Evolutionary conservation across 306 rosid species (phyloP), one percentile per base, ranked within the genome.

Genomic region (Gastrolobium bilobum): DNA sequence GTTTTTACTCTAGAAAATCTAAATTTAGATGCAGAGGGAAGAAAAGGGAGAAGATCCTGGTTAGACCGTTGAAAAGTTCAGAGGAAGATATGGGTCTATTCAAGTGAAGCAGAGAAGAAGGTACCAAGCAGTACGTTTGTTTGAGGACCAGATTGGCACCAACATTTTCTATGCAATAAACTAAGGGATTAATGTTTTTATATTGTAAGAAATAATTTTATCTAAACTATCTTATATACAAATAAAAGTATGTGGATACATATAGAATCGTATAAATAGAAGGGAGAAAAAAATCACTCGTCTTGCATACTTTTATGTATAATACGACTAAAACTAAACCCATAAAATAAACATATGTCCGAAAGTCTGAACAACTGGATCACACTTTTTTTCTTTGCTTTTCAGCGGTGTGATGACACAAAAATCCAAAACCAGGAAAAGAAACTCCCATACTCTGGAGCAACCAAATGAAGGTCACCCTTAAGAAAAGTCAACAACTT

Each of bases 61-160:
- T 67, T 54, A 43, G 63, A 63, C 70, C 62, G 43, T 63, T 77
- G 69, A 70, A 63, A 54, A 9, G 48, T 76, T 61, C 46, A 50
- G 61, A 43, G 77, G 40, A 29, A 63, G 58, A 11, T 40, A 46
- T 15, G 46, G 59, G 39, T 59, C 51, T 39, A 40, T 64, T 38
- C 20, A 66, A 20, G 11, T 3, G 64, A 31, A 39, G 26, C 13
- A 7, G 6, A 7, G 65, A 46, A 30, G 37, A 66, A 44, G 20
- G 39, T 44, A 39, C 40, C 30, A 20, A 4, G 4, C 9, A 40
- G 40, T 38, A 52, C 59, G n/a, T n/a, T n/a, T n/a, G 37, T 52
- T 48, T 53, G 48, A 51, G 5, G 3, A 50, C 52, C 40, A 60
- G 59, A 48, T 46, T 69, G 10, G 11, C 56, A 73, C 43, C 29